Percentiles rank a stretch among this genome's conserved stretches.
Conservation (phyloP, 2,329 filamentous ascomycete species). For the Stagonosporopsis tanaceti region DNA sequence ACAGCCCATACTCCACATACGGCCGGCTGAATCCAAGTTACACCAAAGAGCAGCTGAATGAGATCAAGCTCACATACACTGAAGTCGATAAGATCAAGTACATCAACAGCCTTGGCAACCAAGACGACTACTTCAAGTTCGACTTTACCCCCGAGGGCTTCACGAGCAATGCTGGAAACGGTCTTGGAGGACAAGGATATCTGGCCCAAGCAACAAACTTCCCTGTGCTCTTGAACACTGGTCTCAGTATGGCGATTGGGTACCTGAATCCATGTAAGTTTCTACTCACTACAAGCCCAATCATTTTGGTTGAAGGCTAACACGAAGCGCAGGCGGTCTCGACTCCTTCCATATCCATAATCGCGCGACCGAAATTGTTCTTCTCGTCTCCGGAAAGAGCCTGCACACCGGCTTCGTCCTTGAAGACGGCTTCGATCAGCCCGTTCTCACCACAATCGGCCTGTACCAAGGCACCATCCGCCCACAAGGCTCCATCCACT, state of each 20-base stretch:
- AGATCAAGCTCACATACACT: slow-evolving; percentile 10
- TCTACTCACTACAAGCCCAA: background rate
- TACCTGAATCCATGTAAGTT: slow-evolving; percentile 8
- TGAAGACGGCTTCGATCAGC: slow-evolving; percentile 11
- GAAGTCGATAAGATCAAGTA: slow-evolving; percentile 13
- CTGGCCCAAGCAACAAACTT: slow-evolving; percentile 7
- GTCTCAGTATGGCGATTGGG: slow-evolving; percentile 10
- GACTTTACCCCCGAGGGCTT: slow-evolving; percentile 10
- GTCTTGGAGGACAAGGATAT: slow-evolving; percentile 8
- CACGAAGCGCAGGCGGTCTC: background rate
- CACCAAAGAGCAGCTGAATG: slow-evolving; percentile 8
- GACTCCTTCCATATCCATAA: slow-evolving; percentile 14
- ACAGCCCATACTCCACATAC: slow-evolving; percentile 2
- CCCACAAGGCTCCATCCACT: slow-evolving; percentile 11
- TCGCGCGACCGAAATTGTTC: slow-evolving; percentile 9
- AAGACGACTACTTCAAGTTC: slow-evolving; percentile 13
- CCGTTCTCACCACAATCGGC: slow-evolving; percentile 8
- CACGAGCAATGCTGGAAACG: slow-evolving; percentile 6
- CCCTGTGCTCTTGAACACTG: slow-evolving; percentile 5
- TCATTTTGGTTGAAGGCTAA: background rate
- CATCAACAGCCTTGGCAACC: slow-evolving; percentile 5
- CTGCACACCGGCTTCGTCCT: slow-evolving; percentile 10
- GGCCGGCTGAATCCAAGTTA: slow-evolving; percentile 7
- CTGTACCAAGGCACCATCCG: slow-evolving; percentile 10
- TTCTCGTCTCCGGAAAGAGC: slow-evolving; percentile 9